phyloP scores from a whole-genome alignment of 352 stramenopile species.

The Phytophthora quininea region DNA sequence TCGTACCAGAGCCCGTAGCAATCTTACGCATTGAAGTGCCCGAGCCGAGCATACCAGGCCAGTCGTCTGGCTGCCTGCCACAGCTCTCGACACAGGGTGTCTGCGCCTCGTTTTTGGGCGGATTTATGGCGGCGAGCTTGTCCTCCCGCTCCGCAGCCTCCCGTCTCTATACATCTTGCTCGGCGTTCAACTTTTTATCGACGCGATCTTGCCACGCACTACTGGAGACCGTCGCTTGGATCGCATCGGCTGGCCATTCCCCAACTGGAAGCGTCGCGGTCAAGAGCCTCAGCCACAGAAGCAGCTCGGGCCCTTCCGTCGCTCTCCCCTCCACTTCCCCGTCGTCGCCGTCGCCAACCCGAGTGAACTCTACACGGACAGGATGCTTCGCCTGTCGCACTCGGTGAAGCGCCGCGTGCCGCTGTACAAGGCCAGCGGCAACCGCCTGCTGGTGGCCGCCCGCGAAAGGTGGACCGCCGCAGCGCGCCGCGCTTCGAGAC shows the following conservation, averaged over 20 bases:
- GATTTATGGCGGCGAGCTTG: conserved; percentile 28
- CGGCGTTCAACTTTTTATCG: conserved; percentile 11
- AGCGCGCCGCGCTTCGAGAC: conserved; percentile 84
- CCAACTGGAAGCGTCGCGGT: conserved; percentile 48
- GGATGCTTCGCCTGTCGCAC: conserved; percentile 73
- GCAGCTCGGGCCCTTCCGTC: neutral
- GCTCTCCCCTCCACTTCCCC: neutral
- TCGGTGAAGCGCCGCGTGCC: conserved; percentile 69
- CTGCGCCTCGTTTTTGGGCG: conserved; percentile 12
- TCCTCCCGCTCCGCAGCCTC: conserved; percentile 26
- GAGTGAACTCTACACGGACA: conserved; percentile 6
- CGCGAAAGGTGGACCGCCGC: conserved; percentile 78
- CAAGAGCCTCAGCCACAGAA: conserved; percentile 13
- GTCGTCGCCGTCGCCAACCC: conserved; percentile 2
- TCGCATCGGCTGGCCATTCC: conserved; percentile 34
- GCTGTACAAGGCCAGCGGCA: conserved; percentile 72
- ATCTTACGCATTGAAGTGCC: neutral
- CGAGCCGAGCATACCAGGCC: neutral
- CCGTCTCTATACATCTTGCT: conserved; percentile 26
- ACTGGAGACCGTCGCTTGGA: conserved; percentile 1
- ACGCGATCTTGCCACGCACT: conserved; percentile 21
- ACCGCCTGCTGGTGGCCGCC: conserved; percentile 57
- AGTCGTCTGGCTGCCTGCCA: too few species aligned
- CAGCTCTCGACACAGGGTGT: neutral
- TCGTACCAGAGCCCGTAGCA: neutral